Base-by-base conservation (phyloP, 805 yeast species). In the Starmerella bacillaris region DNA sequence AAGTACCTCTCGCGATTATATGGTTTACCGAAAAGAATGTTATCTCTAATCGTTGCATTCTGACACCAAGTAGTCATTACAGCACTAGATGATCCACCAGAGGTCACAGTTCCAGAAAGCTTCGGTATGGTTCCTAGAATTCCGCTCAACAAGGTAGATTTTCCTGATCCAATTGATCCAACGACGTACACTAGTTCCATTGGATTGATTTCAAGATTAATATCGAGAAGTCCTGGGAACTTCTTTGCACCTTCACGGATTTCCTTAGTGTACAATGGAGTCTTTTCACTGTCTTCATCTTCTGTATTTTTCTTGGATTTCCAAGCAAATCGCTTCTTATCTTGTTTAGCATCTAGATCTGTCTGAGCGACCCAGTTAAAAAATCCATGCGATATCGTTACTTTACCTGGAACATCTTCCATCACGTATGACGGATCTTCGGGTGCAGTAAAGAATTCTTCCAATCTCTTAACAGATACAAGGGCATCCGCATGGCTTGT, bases 21-120 rank as follows among this genome's bases (percentile, higher is more conserved):
- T 1, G 64, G 65, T 3, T 35, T 38, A 2, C 93, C 93, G 55
- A 80, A 82, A 3, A 65, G 34, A 32, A 80, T 79, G 49, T 80
- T 80, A 11, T 76, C 78, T 44, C 69, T 63, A 19, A 80, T 71
- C 0, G 92, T 75, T 2, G 78, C 71, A 54, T 79, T 80, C 48
- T 77, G 84, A 29, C 79, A 69, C 93, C 93, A 80, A 14, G 84
- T 86, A 30, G 66, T 66, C 15, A 84, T 78, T 40, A 73, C 68
- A 37, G 61, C 54, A 11, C 65, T 54, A 16, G 67, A 66, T 46
- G 47, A 56, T 2, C 86, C 84, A 42, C 63, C 61, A 4, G 70
- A 58, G 26, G 55, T 54, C 2, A 75, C 60, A 0, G 50, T 35
- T 27, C 93, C 93, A 0, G 47, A 29, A 0, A 55, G 55, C 44